Conservation (phyloP, 129 eudicot genomes). For the Escallonia herrerae region DNA sequence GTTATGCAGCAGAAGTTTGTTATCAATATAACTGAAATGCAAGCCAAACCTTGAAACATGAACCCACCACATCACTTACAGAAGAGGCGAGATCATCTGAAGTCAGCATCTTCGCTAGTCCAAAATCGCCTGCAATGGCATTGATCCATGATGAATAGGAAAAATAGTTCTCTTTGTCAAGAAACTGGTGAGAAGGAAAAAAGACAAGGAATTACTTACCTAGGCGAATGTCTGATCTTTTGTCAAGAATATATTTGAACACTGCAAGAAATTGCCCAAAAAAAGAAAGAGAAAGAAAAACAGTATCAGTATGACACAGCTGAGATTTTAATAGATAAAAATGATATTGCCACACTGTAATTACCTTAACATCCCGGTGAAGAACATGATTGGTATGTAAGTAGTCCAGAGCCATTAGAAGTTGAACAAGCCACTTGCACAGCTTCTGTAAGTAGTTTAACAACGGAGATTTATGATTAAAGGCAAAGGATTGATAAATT, state of each 20-base stretch:
- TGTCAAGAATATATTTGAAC: conserved; percentile 93
- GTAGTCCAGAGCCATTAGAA: conserved; percentile 91
- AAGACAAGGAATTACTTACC: conserved; percentile 39
- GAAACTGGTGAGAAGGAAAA: neutral
- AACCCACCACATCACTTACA: conserved; percentile 35
- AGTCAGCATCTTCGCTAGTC: conserved; percentile 90
- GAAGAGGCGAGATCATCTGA: conserved; percentile 98
- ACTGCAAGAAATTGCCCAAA: conserved; percentile 39
- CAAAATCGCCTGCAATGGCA: conserved; percentile 84
- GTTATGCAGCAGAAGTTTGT: conserved; percentile 12
- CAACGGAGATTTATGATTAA: conserved; percentile 6
- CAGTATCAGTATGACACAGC: conserved; percentile 11
- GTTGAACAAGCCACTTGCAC: conserved; percentile 96
- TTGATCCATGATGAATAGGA: conserved; percentile 7
- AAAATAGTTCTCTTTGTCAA: conserved; percentile 4
- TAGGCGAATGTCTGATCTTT: conserved; percentile 94
- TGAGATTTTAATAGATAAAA: conserved; percentile 4
- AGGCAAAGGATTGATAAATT: neutral
- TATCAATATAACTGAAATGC: neutral
- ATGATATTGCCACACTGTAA: neutral
- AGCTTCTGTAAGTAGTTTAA: conserved; percentile 53
- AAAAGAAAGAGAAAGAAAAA: no score
- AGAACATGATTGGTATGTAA: conserved; percentile 86
- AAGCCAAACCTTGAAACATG: neutral
- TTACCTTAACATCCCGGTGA: conserved; percentile 99